Conservation (phyloP, 2,329 filamentous ascomycete species). For the Colletotrichum sp. region DNA sequence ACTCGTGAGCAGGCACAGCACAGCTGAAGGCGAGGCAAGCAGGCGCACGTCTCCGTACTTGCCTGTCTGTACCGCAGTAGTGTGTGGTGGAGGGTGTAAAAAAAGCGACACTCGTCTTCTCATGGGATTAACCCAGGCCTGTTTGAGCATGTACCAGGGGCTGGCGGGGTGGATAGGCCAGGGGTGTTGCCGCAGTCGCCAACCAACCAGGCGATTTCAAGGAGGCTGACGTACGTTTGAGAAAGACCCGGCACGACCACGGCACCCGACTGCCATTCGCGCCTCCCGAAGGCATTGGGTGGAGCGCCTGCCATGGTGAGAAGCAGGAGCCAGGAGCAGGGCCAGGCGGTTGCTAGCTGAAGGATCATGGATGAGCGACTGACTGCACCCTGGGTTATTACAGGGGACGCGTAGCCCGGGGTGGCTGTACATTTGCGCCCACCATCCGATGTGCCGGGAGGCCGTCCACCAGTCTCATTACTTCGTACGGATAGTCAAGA, state of each 20-base stretch:
- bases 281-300: neutral
- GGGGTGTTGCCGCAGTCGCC: neutral
- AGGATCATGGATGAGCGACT: neutral
- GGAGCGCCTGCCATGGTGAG: neutral
- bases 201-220: neutral
- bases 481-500: neutral
- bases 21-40: neutral
- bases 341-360: neutral
- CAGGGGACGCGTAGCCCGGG: slow-evolving; percentile 7
- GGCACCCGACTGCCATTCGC: neutral
- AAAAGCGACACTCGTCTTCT: neutral
- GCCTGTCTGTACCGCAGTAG: neutral
- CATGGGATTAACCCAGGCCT: slow-evolving; percentile 1
- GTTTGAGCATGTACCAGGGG: slow-evolving; percentile 9
- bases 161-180: neutral
- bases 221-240: slow-evolving; percentile 22
- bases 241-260: neutral
- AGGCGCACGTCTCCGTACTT: too few species aligned
- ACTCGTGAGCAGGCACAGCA: neutral
- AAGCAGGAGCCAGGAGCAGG: neutral
- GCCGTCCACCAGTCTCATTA: neutral
- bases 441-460: slow-evolving; percentile 15
- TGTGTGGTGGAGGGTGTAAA: neutral
- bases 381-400: neutral
- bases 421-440: slow-evolving; percentile 6